Evolutionary conservation across 169 alveolate genomes (phyloP), one percentile per base, ranked within the genome.

Genomic region (Plasmodium sp.): DNA sequence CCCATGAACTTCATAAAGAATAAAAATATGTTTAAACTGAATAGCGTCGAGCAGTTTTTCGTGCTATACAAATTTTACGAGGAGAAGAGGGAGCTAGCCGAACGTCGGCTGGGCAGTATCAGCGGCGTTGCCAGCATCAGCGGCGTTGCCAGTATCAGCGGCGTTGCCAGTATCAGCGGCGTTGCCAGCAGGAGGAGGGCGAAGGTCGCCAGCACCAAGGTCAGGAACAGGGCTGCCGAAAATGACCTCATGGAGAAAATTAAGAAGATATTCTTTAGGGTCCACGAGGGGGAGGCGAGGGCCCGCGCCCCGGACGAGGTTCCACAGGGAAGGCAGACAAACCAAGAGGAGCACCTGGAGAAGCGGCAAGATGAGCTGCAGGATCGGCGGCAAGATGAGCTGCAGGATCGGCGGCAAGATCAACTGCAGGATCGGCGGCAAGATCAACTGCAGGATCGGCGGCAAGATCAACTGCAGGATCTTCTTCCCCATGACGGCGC

Each of bases 41-140:
- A 86, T n/a, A 54, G 81, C 27, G 45, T 86, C 9, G 93, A 86
- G 18, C 85, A 75, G 33, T 86, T 86, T 34, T 86, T 86, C 34
- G 39, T 77, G n/a, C 22, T 86, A 22, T 79, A 86, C 39, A 77
- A 86, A 86, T 75, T 74, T 9, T 72, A 84, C 45, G 41, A 75
- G 34, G 83, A 77, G 81, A 75, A 34, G 56, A 48, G 36, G 43
- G 81, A 33, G n/a, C 27, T 22, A 31, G 14, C 36, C 2, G 83
- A 34, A 12, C 31, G 80, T 22, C 51, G 43, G 3, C 62, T 51
- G 16, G 62, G n/a, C 22, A 51, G 62, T 22, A 16, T 4, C 22
- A 51, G 62, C 7, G 16, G 62, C 62, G 16, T 67, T 3, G 7
- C 9, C 27, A 22, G 33, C 77, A 79, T 22, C 27, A 22, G 27